Evolutionary conservation across 495 filamentous ascomycete genomes (phyloP).

Genomic region (Aspergillus hancockii): DNA sequence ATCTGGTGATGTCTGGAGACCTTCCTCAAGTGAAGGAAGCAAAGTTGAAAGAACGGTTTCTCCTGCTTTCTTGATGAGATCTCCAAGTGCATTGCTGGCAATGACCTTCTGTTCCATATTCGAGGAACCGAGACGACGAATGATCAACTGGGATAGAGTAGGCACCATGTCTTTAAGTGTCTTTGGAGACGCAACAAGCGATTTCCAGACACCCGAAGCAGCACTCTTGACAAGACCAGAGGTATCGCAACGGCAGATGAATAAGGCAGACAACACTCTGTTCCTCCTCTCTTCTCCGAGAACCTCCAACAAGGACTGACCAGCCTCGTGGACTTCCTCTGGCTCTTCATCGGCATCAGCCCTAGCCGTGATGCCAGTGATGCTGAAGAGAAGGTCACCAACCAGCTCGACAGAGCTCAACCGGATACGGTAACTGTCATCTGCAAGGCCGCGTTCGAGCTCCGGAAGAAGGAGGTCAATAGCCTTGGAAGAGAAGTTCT

Average conservation of each 20-base stretch:
- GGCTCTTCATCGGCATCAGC: slow-evolving; percentile 81
- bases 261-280: slow-evolving; percentile 91
- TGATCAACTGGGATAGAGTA: slow-evolving; percentile 90
- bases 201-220: slow-evolving; percentile 94
- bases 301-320: slow-evolving; percentile 85
- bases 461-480: slow-evolving; percentile 94
- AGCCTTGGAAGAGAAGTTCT: slow-evolving; percentile 93
- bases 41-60: slow-evolving; percentile 87
- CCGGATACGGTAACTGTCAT: slow-evolving; percentile 94
- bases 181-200: slow-evolving; percentile 86
- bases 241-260: slow-evolving; percentile 97
- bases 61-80: slow-evolving; percentile 94
- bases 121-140: slow-evolving; percentile 87
- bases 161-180: slow-evolving; percentile 94
- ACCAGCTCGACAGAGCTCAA: slow-evolving; percentile 97
- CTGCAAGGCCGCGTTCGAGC: slow-evolving; percentile 90
- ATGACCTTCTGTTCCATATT: slow-evolving; percentile 99
- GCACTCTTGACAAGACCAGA: slow-evolving; percentile 88
- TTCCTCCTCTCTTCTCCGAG: slow-evolving; percentile 94
- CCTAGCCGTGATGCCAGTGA: slow-evolving; percentile 89
- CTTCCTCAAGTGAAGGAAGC: slow-evolving; percentile 89
- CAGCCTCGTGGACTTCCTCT: slow-evolving; percentile 75
- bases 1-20: slow-evolving; percentile 83
- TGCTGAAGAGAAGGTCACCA: slow-evolving; percentile 94
- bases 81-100: slow-evolving; percentile 93